Percentiles rank a stretch among this genome's conserved stretches.
Conservation (phyloP, 306 rosid species). For the Gastrolobium villosum region DNA sequence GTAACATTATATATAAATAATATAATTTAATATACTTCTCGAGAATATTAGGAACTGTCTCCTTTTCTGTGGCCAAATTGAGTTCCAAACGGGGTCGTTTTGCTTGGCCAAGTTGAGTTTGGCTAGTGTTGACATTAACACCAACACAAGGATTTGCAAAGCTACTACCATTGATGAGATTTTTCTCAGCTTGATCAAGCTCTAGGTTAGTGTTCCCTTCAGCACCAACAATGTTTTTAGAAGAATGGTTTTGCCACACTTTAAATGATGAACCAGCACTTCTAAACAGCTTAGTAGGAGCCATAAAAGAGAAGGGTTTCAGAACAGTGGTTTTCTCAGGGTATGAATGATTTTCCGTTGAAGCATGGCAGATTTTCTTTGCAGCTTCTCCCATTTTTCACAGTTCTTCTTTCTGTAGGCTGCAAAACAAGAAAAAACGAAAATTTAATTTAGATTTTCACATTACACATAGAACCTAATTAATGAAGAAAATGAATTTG, state of each 20-base stretch:
- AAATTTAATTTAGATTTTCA: background rate
- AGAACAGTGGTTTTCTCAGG: background rate
- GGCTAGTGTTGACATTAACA: background rate
- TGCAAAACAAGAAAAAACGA: constrained; percentile 16
- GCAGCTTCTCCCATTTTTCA: constrained; percentile 38
- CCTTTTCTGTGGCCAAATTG: background rate
- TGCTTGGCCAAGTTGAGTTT: no score
- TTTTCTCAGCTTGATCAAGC: constrained; percentile 2
- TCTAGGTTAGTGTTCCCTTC: background rate
- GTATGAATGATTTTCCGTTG: background rate
- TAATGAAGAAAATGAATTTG: background rate
- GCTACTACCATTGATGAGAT: background rate
- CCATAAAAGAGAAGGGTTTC: background rate
- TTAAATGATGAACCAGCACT: constrained; percentile 30
- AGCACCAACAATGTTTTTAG: background rate
- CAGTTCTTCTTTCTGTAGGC: background rate
- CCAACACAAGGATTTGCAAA: background rate
- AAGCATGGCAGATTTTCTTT: background rate
- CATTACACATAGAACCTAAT: background rate
- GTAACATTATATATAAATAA: background rate
- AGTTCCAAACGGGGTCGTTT: no score
- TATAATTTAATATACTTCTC: constrained; percentile 13
- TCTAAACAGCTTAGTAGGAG: constrained; percentile 14
- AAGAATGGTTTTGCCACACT: constrained; percentile 2
- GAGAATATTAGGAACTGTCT: background rate